Percentiles rank a stretch among this genome's conserved stretches.
phyloP scores from a whole-genome alignment of 441 rosid genomes.

The Populus hybrid region DNA sequence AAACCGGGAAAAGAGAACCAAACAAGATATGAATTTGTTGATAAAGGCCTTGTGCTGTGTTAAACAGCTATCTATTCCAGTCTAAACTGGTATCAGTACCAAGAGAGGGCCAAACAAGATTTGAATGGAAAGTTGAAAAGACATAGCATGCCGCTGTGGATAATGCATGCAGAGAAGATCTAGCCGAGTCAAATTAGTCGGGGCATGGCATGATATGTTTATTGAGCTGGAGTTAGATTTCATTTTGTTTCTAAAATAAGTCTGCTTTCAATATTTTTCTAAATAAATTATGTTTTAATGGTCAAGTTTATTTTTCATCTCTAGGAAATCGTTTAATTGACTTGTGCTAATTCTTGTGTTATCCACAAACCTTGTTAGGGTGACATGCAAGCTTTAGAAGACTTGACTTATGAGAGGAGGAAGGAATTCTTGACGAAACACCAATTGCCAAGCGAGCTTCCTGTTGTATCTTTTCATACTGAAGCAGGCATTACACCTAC shows the following conservation, averaged over 20 bases:
- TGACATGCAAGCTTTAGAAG: conserved; percentile 90
- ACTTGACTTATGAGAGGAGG: conserved; percentile 86
- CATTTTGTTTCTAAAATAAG: not conserved
- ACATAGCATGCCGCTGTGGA: not conserved
- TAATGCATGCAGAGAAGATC: not conserved
- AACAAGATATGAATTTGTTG: not conserved
- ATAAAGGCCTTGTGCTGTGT: not conserved
- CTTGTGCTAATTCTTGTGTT: not conserved
- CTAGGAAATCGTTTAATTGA: not conserved
- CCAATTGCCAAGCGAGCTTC: conserved; percentile 72
- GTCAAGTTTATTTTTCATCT: not conserved
- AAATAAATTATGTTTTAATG: not conserved
- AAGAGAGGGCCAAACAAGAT: not conserved
- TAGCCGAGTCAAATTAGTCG: not conserved
- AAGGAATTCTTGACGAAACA: conserved; percentile 70
- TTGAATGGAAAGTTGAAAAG: not conserved
- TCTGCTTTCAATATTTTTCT: not conserved
- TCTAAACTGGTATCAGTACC: not conserved
- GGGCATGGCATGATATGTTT: not conserved
- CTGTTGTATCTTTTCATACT: conserved; percentile 82
- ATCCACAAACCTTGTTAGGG: conserved; percentile 48
- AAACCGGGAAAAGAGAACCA: not conserved
- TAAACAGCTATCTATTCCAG: not conserved
- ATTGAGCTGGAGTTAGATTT: not conserved
- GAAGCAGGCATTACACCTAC: conserved; percentile 86